Evolutionary conservation across 179 eudicot genomes (phyloP).

Genomic region (Spinacia oleracea): DNA sequence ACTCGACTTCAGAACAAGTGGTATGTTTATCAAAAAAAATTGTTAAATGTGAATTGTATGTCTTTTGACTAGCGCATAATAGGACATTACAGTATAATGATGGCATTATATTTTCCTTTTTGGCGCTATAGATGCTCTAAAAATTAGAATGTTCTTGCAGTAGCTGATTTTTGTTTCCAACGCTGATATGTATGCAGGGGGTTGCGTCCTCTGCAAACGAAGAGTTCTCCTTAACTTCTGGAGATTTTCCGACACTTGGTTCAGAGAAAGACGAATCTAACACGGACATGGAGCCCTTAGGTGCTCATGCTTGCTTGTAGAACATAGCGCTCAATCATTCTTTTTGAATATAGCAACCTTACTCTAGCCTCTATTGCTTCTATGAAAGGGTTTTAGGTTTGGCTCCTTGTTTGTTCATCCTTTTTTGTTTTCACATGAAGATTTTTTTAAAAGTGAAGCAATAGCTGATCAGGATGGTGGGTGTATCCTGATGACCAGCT

Average conservation of each 20-base stretch:
- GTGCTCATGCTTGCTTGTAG: constrained; percentile 37
- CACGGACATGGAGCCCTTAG: constrained; percentile 50
- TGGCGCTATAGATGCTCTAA: not conserved
- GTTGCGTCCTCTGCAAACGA: constrained; percentile 42
- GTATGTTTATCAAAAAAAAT: constrained; percentile 40
- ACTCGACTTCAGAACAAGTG: constrained; percentile 55
- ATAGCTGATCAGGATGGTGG: not conserved
- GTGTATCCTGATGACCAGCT: not conserved
- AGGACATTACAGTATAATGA: not conserved
- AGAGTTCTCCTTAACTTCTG: constrained; percentile 74
- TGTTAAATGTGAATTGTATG: not conserved
- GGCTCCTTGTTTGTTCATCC: not conserved
- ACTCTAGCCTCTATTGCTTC: constrained; percentile 5
- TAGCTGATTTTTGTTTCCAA: not conserved
- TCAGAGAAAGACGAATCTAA: constrained; percentile 66
- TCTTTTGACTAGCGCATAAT: not conserved
- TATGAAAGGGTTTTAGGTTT: constrained; percentile 13
- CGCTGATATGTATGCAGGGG: constrained; percentile 51
- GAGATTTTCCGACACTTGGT: constrained; percentile 97
- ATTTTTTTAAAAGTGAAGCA: not conserved
- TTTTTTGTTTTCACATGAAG: not conserved
- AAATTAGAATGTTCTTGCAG: not conserved
- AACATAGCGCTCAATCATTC: constrained; percentile 14
- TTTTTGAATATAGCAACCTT: not conserved
- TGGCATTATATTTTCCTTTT: not conserved